These are phyloP conservation scores for Parastagonospora avenae DNA, from an alignment of 2,329 filamentous ascomycete genomes.

Conservation along the genomic window DNA sequence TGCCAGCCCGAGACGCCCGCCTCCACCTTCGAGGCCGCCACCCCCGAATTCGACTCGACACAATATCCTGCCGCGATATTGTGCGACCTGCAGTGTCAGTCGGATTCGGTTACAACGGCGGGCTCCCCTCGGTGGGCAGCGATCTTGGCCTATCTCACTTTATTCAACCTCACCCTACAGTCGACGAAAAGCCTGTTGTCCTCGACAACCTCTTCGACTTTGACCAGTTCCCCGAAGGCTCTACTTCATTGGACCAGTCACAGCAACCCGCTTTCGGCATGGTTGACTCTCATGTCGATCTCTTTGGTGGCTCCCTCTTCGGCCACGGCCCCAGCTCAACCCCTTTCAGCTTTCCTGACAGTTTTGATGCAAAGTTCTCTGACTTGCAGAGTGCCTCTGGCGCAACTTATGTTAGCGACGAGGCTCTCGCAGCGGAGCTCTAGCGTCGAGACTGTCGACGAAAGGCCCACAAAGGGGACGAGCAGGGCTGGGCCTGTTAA, in stretches of 20 bases:
- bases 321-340: conserved; percentile 31
- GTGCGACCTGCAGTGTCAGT: conserved; percentile 99
- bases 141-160: conserved; percentile 43
- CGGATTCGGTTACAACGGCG: conserved; percentile 55
- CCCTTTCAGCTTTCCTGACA: conserved; percentile 44
- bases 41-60: conserved; percentile 82
- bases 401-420: conserved; percentile 56
- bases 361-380: conserved; percentile 49
- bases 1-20: conserved; percentile 47
- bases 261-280: conserved; percentile 34
- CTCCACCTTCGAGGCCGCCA: conserved; percentile 47
- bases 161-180: conserved; percentile 45
- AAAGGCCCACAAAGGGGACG: conserved; percentile 27
- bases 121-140: conserved; percentile 32
- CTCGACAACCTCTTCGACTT: conserved; percentile 47
- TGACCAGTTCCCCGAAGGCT: conserved; percentile 46
- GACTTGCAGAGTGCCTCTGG: conserved; percentile 54
- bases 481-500: conserved; percentile 27
- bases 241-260: conserved; percentile 14
- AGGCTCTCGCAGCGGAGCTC: conserved; percentile 51
- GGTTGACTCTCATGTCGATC: conserved; percentile 40
- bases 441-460: conserved; percentile 35
- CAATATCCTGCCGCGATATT: conserved; percentile 99
- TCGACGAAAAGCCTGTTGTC: conserved; percentile 45
- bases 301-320: conserved; percentile 44